phyloP scores from a whole-genome alignment of 177 flowering plant species.

The Vitis hybrid region DNA sequence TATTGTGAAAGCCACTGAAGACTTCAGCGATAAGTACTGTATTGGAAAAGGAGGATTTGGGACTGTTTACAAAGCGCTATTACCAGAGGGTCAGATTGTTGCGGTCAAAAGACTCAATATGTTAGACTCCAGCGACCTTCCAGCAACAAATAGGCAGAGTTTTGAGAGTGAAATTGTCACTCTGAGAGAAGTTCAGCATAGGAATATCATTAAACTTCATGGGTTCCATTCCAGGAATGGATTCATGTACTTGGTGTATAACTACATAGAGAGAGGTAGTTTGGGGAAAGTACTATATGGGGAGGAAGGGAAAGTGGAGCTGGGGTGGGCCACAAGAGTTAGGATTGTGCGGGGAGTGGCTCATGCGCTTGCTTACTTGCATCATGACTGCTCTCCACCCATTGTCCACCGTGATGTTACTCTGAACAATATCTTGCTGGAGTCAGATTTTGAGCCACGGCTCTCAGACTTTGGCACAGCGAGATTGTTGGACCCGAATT shows the following conservation, averaged over 20 bases:
- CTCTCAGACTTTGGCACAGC: constrained; percentile 80
- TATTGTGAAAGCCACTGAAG: constrained; percentile 49
- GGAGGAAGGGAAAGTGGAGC: constrained; percentile 28
- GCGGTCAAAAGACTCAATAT: constrained; percentile 57
- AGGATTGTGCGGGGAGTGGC: constrained; percentile 61
- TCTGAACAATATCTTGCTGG: constrained; percentile 52
- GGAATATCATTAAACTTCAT: constrained; percentile 59
- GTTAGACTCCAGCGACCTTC: constrained; percentile 36
- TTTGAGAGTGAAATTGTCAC: constrained; percentile 55
- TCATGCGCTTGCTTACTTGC: constrained; percentile 71
- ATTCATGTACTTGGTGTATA: constrained; percentile 56
- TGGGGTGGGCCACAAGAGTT: constrained; percentile 51
- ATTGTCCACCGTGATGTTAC: constrained; percentile 71
- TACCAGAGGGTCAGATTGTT: constrained; percentile 44
- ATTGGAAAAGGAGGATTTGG: constrained; percentile 73
- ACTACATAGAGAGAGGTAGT: constrained; percentile 63
- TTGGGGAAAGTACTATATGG: constrained; percentile 49
- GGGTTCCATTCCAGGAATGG: constrained; percentile 51
- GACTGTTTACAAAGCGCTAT: constrained; percentile 52
- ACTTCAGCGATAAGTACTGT: constrained; percentile 50
- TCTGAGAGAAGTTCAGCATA: constrained; percentile 52
- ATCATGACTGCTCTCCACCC: constrained; percentile 68
- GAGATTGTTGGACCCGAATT: constrained; percentile 39
- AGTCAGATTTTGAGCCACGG: constrained; percentile 46
- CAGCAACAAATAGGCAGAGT: constrained; percentile 29